A percentile compares a stretch with the other conserved stretches of the same genome.
Conservation (phyloP, 768 basidiomycete genomes). For the Lanmaoa pseudosensibilis region DNA sequence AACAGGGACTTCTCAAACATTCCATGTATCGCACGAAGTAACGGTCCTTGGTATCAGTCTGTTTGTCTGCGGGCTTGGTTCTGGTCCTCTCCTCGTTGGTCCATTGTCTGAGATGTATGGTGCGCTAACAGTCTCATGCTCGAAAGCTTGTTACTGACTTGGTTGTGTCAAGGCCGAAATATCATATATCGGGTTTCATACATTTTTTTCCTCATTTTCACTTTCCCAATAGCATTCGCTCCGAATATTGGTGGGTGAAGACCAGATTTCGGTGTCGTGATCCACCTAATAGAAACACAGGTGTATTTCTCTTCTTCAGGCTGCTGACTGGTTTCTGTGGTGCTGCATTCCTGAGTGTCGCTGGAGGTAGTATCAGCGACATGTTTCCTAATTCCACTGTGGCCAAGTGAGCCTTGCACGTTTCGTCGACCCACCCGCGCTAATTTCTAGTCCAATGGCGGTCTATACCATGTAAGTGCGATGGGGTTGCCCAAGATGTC, state of each 20-base stretch:
- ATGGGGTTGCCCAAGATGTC: not conserved
- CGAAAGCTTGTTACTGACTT: not conserved
- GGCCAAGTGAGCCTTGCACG: slow-evolving; percentile 47
- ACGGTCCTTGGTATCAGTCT: slow-evolving; percentile 49
- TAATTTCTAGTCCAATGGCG: slow-evolving; percentile 50
- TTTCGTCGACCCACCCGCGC: not conserved
- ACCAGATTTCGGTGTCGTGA: not conserved
- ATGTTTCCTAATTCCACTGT: slow-evolving; percentile 56
- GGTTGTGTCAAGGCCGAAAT: slow-evolving; percentile 50
- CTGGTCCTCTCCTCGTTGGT: slow-evolving; percentile 38
- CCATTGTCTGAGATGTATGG: slow-evolving; percentile 43
- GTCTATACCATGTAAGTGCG: slow-evolving; percentile 44
- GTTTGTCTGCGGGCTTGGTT: slow-evolving; percentile 42
- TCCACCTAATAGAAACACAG: slow-evolving; percentile 29
- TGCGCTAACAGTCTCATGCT: not conserved
- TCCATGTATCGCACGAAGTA: slow-evolving; percentile 55
- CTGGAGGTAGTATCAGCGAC: slow-evolving; percentile 61
- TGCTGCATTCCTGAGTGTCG: slow-evolving; percentile 59
- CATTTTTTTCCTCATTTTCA: slow-evolving; percentile 56
- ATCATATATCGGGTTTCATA: slow-evolving; percentile 65
- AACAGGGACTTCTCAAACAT: slow-evolving; percentile 47
- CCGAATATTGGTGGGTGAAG: slow-evolving; percentile 51
- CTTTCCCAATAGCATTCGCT: slow-evolving; percentile 74
- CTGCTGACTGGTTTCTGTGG: slow-evolving; percentile 57
- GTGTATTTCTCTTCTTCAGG: slow-evolving; percentile 61